phyloP scores from a whole-genome alignment of 2,329 filamentous ascomycete species.

The Colletotrichum lentis region DNA sequence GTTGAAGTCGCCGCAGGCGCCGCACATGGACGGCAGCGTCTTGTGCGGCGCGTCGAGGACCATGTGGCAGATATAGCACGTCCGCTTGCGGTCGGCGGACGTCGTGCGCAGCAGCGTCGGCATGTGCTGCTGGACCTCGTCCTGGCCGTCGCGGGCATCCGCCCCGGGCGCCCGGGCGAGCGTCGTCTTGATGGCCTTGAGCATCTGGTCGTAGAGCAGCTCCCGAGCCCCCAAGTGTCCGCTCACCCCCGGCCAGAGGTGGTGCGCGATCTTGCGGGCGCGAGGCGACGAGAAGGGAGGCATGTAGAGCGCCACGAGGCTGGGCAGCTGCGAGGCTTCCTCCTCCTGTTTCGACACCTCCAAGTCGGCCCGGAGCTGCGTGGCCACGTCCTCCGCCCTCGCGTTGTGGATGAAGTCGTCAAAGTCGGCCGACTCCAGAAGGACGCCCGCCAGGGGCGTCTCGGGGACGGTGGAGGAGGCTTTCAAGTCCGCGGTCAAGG shows the following conservation, averaged over 20 bases:
- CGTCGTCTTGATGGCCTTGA: conserved; percentile 4
- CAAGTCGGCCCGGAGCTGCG: neutral
- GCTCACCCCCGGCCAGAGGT: neutral
- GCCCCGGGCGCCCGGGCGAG: neutral
- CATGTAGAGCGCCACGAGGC: conserved; percentile 10
- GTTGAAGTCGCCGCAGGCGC: conserved; percentile 48
- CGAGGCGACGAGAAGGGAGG: neutral
- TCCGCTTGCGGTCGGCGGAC: neutral
- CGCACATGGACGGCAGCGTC: conserved; percentile 44
- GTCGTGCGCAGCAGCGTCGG: neutral
- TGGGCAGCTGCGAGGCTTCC: neutral
- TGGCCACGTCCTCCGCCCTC: neutral
- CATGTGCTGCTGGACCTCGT: neutral
- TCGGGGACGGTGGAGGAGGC: neutral
- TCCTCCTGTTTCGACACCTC: neutral
- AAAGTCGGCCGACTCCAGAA: neutral
- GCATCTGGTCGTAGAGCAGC: conserved; percentile 6
- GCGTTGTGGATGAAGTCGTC: neutral
- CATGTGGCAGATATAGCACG: conserved; percentile 48
- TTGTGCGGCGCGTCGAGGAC: conserved; percentile 37
- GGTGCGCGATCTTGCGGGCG: neutral
- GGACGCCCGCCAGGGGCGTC: neutral
- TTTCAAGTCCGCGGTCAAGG: neutral
- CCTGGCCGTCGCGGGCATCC: neutral
- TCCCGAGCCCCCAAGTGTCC: neutral